Base-by-base conservation (phyloP, 1,139 yeast species). In the Torulaspora pretoriensis region DNA sequence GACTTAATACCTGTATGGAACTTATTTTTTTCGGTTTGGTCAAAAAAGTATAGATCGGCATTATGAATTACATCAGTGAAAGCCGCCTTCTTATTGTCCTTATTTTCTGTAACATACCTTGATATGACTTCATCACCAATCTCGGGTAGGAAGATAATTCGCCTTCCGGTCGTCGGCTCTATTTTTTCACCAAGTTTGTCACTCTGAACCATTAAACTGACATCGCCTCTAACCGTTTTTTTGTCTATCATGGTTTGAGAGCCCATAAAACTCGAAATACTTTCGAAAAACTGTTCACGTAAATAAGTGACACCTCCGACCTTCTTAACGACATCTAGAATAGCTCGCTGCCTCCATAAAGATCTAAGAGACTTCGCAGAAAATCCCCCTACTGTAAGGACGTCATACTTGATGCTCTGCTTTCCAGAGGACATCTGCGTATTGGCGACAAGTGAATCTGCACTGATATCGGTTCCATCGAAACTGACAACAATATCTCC, bases 31-130 rank as follows among this genome's bases (percentile, higher is more conserved):
- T 57, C 64, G 2, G 54, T 54, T 41, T 60, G 59, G 45, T 63
- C 68, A 35, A 61, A 63, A 35, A 63, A 63, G 42, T 56, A 63
- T n/a, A 64, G 49, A 45, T 61, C 66, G 2, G 64, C 57, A 29
- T 57, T 57, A 33, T 59, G 59, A 8, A 62, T 44, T 16, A 60
- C 52, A 47, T 61, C 64, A 16, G 49, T 53, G 30, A 54, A 56
- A 17, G 49, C 42, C 4, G 47, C 48, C 36, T 56, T 61, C 39
- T 55, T 60, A 14, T 42, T 51, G 33, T 59, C 65, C 38, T 60
- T 62, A 26, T 59, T 57, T 8, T 48, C 48, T 7, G 46, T 40
- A 8, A 62, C 28, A 43, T 55, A 56, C 12, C 48, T 43, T 2
- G 48, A 48, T 8, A 61, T 47, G 3, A 45, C 47, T 19, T 55